A percentile compares a stretch with the other conserved stretches of the same genome.
Evolutionary conservation across 1,139 yeast species (phyloP).

Genomic region (Candida smagusa): DNA sequence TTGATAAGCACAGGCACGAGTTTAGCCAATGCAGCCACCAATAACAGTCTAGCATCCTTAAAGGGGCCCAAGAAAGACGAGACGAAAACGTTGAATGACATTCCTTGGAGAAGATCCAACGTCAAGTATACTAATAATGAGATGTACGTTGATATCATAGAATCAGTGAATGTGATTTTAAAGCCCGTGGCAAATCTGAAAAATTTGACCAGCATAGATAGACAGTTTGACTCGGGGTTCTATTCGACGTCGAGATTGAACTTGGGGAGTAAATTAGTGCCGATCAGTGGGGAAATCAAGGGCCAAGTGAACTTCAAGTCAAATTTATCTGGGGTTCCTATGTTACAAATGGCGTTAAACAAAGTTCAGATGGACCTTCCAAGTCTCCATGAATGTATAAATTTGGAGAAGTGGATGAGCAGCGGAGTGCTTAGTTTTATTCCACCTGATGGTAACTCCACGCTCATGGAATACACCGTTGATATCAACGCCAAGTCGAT

Average conservation of each 20-base stretch:
- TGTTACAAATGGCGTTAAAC: conserved; percentile 54
- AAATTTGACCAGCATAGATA: conserved; percentile 8
- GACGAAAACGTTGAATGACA: conserved; percentile 14
- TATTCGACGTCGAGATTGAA: conserved; percentile 14
- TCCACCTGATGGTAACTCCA: conserved; percentile 85
- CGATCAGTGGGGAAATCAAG: conserved; percentile 55
- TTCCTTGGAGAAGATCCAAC: conserved; percentile 74
- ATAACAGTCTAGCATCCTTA: conserved; percentile 6
- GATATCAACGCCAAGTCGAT: conserved; percentile 37
- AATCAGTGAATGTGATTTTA: conserved; percentile 49
- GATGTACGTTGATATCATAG: conserved; percentile 74
- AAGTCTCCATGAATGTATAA: conserved; percentile 58
- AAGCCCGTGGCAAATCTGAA: conserved; percentile 17
- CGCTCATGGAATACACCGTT: conserved; percentile 61
- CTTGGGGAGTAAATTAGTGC: conserved; percentile 25
- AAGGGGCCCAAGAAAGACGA: not conserved
- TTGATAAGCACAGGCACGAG: conserved; percentile 34
- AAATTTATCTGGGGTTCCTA: conserved; percentile 73
- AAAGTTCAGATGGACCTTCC: conserved; percentile 48
- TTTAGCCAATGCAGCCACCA: conserved; percentile 23
- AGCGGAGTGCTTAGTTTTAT: conserved; percentile 56
- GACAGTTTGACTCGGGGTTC: conserved; percentile 17
- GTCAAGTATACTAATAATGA: conserved; percentile 73
- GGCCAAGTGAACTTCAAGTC: conserved; percentile 67
- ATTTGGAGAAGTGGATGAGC: conserved; percentile 41